phyloP scores from a whole-genome alignment of 176 grass and related monocot genomes.

The maize (Zea mays) region Zm-B73-REFERENCE-NAM-5.0 NC_050098.1:193600501-193601000 shows the following conservation, averaged over 20 bases:
- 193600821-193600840: background rate
- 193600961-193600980: background rate
- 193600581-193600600: conserved; percentile 54
- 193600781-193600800: conserved; percentile 32
- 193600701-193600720: conserved; percentile 55
- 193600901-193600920: conserved; percentile 99
- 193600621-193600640: conserved; percentile 99
- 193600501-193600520: conserved; percentile 43
- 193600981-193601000: background rate
- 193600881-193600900: conserved; percentile 96
- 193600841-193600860: conserved; percentile 56
- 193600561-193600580: conserved; percentile 38
- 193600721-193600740: background rate
- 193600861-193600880: conserved; percentile 96
- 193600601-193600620: conserved; percentile 84
- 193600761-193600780: conserved; percentile 31
- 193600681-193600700: conserved; percentile 98
- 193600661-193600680: conserved; percentile 96
- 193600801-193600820: background rate
- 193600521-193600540: conserved; percentile 41
- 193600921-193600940: background rate
- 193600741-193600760: background rate
- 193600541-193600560: conserved; percentile 50
- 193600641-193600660: conserved; percentile 95
- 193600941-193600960: conserved; percentile 4